A percentile compares a stretch with the other conserved stretches of the same genome.
phyloP scores from a whole-genome alignment of 2,329 filamentous ascomycete genomes.

The Neurospora sp. region DNA sequence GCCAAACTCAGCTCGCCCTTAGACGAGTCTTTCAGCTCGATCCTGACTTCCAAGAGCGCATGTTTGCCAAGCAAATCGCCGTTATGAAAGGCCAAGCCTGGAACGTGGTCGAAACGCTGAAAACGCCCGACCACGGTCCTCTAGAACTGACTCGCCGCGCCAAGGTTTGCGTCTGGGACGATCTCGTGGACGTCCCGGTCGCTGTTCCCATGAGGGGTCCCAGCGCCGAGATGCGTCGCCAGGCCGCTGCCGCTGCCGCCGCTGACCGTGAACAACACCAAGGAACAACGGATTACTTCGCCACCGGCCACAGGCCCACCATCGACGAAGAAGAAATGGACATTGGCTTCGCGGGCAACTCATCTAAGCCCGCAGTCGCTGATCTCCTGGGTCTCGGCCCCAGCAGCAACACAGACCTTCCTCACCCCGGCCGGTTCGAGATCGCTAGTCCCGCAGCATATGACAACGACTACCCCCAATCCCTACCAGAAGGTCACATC shows the following conservation, averaged over 20 bases:
- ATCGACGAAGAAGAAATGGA: slow-evolving; percentile 75
- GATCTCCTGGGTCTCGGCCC: slow-evolving; percentile 69
- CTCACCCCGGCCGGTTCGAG: slow-evolving; percentile 68
- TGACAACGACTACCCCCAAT: slow-evolving; percentile 17
- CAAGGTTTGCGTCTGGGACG: slow-evolving; percentile 95
- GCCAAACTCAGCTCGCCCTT: slow-evolving; percentile 78
- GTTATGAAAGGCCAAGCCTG: slow-evolving; percentile 99
- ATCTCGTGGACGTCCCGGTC: slow-evolving; percentile 89
- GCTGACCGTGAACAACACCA: slow-evolving; percentile 16
- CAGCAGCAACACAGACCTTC: slow-evolving; percentile 53
- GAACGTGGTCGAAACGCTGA: slow-evolving; percentile 97
- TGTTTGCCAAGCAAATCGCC: slow-evolving; percentile 97
- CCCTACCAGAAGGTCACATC: not conserved
- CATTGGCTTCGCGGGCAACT: slow-evolving; percentile 59
- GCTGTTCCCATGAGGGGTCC: slow-evolving; percentile 82
- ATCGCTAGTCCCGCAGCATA: slow-evolving; percentile 37
- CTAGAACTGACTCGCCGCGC: slow-evolving; percentile 84
- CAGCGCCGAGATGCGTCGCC: slow-evolving; percentile 73
- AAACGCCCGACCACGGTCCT: slow-evolving; percentile 83
- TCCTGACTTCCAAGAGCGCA: slow-evolving; percentile 92
- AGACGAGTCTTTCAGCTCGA: slow-evolving; percentile 85
- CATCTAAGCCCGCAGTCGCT: slow-evolving; percentile 34
- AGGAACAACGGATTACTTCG: not conserved
- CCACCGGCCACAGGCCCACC: not conserved
- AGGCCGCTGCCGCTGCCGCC: slow-evolving; percentile 41